Percentiles rank a stretch among this genome's conserved stretches.
phyloP scores from a whole-genome alignment of 495 filamentous ascomycete genomes.

The Podospora appendiculata region DNA sequence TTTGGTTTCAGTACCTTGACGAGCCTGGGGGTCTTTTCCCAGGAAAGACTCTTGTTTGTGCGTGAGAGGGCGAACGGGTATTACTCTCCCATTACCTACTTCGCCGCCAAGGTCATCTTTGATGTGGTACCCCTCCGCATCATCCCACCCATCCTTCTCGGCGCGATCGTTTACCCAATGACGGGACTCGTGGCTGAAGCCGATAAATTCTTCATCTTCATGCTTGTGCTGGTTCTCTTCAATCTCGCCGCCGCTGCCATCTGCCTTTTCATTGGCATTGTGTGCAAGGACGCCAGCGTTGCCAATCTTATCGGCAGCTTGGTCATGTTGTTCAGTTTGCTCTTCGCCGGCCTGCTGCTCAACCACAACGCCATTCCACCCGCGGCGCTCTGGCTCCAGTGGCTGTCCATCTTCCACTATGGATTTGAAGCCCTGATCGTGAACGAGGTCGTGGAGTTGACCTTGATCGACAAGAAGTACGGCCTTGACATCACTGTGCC shows the following conservation, averaged over 20 bases:
- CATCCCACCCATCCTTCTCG: slow-evolving; percentile 93
- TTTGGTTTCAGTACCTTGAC: slow-evolving; percentile 97
- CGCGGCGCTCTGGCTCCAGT: slow-evolving; percentile 79
- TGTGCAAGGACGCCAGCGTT: slow-evolving; percentile 85
- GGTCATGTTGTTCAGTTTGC: slow-evolving; percentile 94
- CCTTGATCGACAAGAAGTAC: slow-evolving; percentile 85
- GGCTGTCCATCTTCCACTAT: slow-evolving; percentile 99
- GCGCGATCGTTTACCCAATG: slow-evolving; percentile 97
- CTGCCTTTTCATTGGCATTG: slow-evolving; percentile 92
- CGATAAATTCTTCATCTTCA: slow-evolving; percentile 81
- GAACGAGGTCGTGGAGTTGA: slow-evolving; percentile 91
- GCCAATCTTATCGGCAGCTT: slow-evolving; percentile 92
- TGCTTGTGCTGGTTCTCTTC: slow-evolving; percentile 88
- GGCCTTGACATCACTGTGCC: slow-evolving; percentile 95
- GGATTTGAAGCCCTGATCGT: slow-evolving; percentile 95
- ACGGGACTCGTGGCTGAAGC: slow-evolving; percentile 78
- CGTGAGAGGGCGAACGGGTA: slow-evolving; percentile 96
- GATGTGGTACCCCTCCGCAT: slow-evolving; percentile 91
- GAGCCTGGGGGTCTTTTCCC: slow-evolving; percentile 85
- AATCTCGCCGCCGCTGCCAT: slow-evolving; percentile 90
- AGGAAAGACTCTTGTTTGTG: slow-evolving; percentile 86
- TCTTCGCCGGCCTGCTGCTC: slow-evolving; percentile 87
- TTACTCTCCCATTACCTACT: slow-evolving; percentile 96
- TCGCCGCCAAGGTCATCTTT: slow-evolving; percentile 86
- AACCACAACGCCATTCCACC: slow-evolving; percentile 90